These are phyloP conservation scores for Colletotrichum limetticola DNA, from an alignment of 2,329 filamentous ascomycete genomes.

Conservation along the genomic window DNA sequence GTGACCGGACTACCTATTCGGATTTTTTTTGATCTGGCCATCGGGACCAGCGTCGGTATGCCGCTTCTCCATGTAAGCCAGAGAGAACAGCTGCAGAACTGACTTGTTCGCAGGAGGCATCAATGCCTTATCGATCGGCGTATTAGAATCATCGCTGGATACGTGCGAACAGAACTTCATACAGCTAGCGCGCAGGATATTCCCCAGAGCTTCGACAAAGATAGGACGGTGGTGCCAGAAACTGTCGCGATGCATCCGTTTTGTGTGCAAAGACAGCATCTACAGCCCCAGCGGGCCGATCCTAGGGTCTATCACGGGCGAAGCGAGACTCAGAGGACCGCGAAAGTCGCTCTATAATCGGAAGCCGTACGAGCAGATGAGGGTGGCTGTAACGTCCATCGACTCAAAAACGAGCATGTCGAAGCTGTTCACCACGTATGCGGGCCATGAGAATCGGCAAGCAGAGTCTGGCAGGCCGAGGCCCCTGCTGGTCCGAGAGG, in stretches of 20 bases:
- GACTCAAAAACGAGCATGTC: background rate
- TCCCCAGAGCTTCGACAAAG: background rate
- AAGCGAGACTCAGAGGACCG: background rate
- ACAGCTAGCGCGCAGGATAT: background rate
- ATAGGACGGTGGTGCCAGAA: background rate
- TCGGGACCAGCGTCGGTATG: slow-evolving; percentile 5
- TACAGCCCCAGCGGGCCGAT: background rate
- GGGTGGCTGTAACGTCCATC: background rate
- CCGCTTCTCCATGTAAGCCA: background rate
- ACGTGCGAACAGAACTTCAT: background rate
- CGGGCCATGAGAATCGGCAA: background rate
- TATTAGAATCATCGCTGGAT: background rate
- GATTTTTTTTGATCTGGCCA: background rate
- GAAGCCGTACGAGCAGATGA: slow-evolving; percentile 2
- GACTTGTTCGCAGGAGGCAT: background rate
- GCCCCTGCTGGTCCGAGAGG: background rate
- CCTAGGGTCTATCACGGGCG: background rate
- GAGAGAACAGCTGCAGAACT: background rate
- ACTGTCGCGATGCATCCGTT: background rate
- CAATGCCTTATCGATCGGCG: slow-evolving; percentile 2
- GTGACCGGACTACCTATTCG: slow-evolving; percentile 27
- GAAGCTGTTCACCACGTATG: background rate
- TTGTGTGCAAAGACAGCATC: slow-evolving; percentile 1
- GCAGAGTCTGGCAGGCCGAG: too few relatives aligned
- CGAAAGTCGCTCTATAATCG: background rate